Evolutionary conservation across 345 rosid genomes (phyloP).

Genomic region (Salix udensis): DNA sequence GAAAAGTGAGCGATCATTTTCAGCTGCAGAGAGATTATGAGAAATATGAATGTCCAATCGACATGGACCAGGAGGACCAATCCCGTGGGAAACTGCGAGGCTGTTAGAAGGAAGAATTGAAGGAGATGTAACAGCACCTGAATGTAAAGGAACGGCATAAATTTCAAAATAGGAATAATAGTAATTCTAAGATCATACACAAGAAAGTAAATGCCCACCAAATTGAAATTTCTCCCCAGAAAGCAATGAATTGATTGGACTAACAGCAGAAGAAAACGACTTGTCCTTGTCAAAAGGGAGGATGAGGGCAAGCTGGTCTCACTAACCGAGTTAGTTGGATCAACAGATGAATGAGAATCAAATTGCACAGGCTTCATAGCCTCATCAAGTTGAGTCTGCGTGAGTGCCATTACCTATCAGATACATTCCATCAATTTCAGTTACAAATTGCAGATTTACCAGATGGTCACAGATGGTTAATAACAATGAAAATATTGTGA

Average conservation of each 20-base stretch:
- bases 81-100: slow-evolving; percentile 47
- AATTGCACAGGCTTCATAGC: slow-evolving; percentile 81
- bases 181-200: slow-evolving; percentile 1
- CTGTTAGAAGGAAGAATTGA: slow-evolving; percentile 55
- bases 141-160: slow-evolving; percentile 11
- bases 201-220: slow-evolving; percentile 47
- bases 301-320: slow-evolving; percentile 50
- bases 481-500: neutral
- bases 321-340: slow-evolving; percentile 43
- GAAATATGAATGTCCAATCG: slow-evolving; percentile 45
- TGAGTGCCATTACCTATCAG: slow-evolving; percentile 71
- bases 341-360: slow-evolving; percentile 59
- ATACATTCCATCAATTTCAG: slow-evolving; percentile 16
- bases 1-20: slow-evolving; percentile 53
- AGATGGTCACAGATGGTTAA: neutral
- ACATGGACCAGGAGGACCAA: slow-evolving; percentile 55
- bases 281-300: slow-evolving; percentile 55
- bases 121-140: slow-evolving; percentile 95
- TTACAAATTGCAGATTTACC: neutral
- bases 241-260: slow-evolving; percentile 79
- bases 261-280: slow-evolving; percentile 57
- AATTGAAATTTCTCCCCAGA: slow-evolving; percentile 97
- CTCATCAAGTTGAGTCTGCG: slow-evolving; percentile 84
- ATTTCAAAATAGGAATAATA: neutral
- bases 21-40: slow-evolving; percentile 38